Conservation (phyloP, 441 rosid species). For the Mallotus japonicus region DNA sequence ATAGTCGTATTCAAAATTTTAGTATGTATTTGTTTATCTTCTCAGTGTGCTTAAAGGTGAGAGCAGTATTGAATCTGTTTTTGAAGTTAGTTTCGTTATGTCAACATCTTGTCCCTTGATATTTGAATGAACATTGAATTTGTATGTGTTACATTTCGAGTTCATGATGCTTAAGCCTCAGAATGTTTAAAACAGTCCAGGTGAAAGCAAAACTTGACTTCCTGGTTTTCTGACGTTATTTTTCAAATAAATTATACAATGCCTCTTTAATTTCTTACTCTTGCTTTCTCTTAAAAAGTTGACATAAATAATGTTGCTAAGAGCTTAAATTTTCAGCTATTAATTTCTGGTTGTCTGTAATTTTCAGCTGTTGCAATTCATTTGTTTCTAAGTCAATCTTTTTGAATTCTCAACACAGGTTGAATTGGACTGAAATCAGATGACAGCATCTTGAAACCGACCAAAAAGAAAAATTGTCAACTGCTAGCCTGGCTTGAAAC, state of each 20-base stretch:
- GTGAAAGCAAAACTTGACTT: neutral
- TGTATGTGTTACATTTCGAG: neutral
- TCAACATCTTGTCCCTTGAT: neutral
- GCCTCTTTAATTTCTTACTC: too few species aligned
- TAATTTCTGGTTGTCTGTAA: neutral
- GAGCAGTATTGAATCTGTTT: neutral
- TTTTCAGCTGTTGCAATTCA: neutral
- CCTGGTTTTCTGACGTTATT: neutral
- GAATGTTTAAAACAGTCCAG: neutral
- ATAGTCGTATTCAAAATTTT: neutral
- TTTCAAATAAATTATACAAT: too few species aligned
- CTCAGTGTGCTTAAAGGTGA: too few species aligned
- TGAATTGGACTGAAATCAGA: conserved; percentile 6
- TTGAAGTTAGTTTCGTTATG: neutral
- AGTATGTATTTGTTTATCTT: too few species aligned
- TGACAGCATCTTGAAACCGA: conserved; percentile 10
- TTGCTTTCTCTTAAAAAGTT: neutral
- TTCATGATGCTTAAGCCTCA: neutral
- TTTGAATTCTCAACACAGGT: neutral
- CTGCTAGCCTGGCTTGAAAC: neutral
- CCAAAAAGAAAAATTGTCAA: neutral
- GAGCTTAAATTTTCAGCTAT: too few species aligned
- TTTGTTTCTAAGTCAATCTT: neutral
- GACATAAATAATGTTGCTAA: neutral
- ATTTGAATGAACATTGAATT: neutral